Evolutionary conservation across 495 filamentous ascomycete species (phyloP), one percentile per base, ranked within the genome.

Genomic region (Penicillium longicatenatum): DNA sequence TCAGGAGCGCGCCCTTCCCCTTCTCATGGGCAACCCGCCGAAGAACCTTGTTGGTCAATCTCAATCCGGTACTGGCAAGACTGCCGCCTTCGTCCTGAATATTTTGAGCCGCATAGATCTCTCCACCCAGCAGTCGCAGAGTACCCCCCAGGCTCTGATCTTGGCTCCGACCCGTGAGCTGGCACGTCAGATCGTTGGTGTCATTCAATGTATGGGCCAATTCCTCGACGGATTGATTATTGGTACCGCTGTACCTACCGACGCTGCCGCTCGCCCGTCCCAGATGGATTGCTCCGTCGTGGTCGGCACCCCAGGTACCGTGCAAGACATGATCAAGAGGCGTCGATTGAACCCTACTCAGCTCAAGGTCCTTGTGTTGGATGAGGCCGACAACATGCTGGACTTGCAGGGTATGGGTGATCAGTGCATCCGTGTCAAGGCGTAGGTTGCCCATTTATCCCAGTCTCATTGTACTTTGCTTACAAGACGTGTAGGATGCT

Each of bases 61-160:
- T 26, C 95, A 99, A 74, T 98, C 95, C 5, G 95, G 95, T 58
- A 99, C 95, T 14, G 95, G 95, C 56, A 99, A 99, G 78, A 99
- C 95, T 10, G 95, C 94, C 30, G 95, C 95, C 30, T 99, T 98
- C 71, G 86, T 92, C 22, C 83, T 96, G 52, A 97, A 94, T 42
- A 89, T 97, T 52, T 82, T 99, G 19, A 86, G 87, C 52, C 90
- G 94, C 48, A 70, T 97, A 63, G 89, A 98, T 61, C 78, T 92
- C 45, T 74, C 64, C 19, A 79, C 83, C 44, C 77, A 85, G n/a
- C 51, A 74, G 43, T 56, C 66, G 56, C 64, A 69, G 35, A 75
- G 71, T 16, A 75, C 79, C 26, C 93, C 94, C 8, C 94, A 99
- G 75, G 91, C 92, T 19, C 74, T 99, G 16, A 86, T 93, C 49